These are phyloP conservation scores for Didymella pomorum DNA, from an alignment of 2,329 filamentous ascomycete species.

Conservation along the genomic window DNA sequence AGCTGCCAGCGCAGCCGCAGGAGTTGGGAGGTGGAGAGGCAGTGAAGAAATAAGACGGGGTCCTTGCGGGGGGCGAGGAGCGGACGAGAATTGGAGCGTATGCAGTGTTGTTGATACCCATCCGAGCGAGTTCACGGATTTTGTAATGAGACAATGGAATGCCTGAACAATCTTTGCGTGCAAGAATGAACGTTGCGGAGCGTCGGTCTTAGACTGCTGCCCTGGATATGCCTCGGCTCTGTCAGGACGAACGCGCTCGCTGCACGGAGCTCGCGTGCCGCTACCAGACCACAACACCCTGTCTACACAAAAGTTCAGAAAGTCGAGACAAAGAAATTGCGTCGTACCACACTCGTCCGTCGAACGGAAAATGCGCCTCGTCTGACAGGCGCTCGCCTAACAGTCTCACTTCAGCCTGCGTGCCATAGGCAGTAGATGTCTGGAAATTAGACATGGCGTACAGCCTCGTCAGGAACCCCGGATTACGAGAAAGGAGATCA, in stretches of 20 bases:
- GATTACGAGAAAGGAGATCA: conserved; percentile 15
- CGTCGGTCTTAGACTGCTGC: not conserved
- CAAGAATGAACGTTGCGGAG: conserved; percentile 1
- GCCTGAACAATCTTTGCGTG: not conserved
- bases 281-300: not conserved
- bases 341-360: too few species aligned
- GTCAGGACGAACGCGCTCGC: not conserved
- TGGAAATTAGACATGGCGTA: conserved; percentile 3
- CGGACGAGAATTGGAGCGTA: not conserved
- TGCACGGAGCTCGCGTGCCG: conserved; percentile 15
- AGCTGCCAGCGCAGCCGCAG: not conserved
- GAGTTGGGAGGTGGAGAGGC: not conserved
- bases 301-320: not conserved
- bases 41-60: not conserved
- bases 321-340: not conserved
- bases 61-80: too few species aligned
- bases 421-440: not conserved
- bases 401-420: not conserved
- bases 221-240: not conserved
- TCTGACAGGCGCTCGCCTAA: not conserved
- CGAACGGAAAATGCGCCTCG: too few species aligned
- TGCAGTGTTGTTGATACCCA: not conserved
- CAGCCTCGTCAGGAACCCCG: conserved; percentile 3
- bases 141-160: not conserved
- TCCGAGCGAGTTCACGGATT: not conserved